Percentiles rank a stretch among this genome's conserved stretches.
Evolutionary conservation across 305 asterid species (phyloP).

Genomic region (Salvia sclarea): DNA sequence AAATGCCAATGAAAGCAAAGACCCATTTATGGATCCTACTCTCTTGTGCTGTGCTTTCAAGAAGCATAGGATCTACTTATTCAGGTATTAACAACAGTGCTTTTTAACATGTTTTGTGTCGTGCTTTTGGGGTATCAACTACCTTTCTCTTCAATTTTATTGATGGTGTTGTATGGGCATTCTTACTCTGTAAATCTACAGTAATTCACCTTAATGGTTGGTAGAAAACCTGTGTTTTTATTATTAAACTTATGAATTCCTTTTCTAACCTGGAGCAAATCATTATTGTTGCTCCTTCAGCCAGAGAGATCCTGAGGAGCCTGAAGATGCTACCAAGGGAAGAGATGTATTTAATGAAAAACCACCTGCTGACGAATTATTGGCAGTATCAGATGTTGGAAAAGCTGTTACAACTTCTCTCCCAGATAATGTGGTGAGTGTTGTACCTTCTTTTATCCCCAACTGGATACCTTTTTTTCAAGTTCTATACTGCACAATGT

Average conservation of each 20-base stretch:
- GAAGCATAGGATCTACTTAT: conserved; percentile 88
- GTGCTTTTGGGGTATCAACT: neutral
- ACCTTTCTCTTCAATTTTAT: conserved; percentile 6
- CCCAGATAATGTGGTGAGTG: conserved; percentile 90
- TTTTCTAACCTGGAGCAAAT: conserved; percentile 24
- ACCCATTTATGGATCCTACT: conserved; percentile 87
- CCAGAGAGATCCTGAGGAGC: conserved; percentile 97
- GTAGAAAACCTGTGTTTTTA: neutral
- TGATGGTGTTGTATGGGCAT: neutral
- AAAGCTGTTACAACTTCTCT: conserved; percentile 82
- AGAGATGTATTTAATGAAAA: conserved; percentile 97
- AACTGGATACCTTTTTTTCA: neutral
- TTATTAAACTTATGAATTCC: neutral
- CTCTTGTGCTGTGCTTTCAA: conserved; percentile 97
- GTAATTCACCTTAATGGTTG: neutral
- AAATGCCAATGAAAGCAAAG: conserved; percentile 90
- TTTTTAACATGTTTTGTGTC: neutral
- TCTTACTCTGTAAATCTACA: neutral
- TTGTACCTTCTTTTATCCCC: conserved; percentile 11
- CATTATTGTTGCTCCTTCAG: conserved; percentile 41
- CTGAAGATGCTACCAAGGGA: conserved; percentile 97
- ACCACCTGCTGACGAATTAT: conserved; percentile 94
- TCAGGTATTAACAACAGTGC: conserved; percentile 58
- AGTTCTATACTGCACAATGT: neutral
- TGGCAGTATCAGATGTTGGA: conserved; percentile 90